Evolutionary conservation across 495 filamentous ascomycete species (phyloP).

Genomic region (Penicillium subrubescens): DNA sequence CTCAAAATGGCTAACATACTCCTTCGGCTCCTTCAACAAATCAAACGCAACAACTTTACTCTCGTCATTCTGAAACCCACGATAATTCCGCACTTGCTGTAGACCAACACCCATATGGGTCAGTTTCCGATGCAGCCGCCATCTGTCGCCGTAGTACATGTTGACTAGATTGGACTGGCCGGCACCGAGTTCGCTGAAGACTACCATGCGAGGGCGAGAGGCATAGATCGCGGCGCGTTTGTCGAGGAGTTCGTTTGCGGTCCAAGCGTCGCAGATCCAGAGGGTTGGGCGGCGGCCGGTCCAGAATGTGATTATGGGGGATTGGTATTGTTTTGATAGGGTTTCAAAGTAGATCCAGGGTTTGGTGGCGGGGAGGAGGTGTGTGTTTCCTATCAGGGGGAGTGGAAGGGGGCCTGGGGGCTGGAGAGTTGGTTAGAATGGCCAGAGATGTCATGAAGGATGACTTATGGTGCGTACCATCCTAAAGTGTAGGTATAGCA

Average conservation of each 20-base stretch:
- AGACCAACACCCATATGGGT: slow-evolving; percentile 62
- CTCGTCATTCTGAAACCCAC: slow-evolving; percentile 61
- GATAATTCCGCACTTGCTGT: slow-evolving; percentile 61
- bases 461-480: slow-evolving; percentile 9
- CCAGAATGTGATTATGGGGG: slow-evolving; percentile 57
- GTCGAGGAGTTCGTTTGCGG: slow-evolving; percentile 54
- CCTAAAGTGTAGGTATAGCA: slow-evolving; percentile 17
- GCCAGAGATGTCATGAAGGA: neutral
- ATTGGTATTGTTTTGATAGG: slow-evolving; percentile 50
- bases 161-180: slow-evolving; percentile 61
- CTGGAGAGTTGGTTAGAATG: slow-evolving; percentile 24
- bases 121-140: slow-evolving; percentile 62
- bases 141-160: slow-evolving; percentile 62
- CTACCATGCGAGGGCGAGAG: slow-evolving; percentile 31
- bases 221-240: slow-evolving; percentile 32
- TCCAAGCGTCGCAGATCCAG: slow-evolving; percentile 68
- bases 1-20: slow-evolving; percentile 46
- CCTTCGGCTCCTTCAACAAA: slow-evolving; percentile 34
- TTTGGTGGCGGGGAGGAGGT: slow-evolving; percentile 58
- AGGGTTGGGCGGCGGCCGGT: slow-evolving; percentile 64
- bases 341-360: slow-evolving; percentile 67
- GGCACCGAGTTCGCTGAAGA: slow-evolving; percentile 45
- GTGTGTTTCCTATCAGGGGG: slow-evolving; percentile 56
- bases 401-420: slow-evolving; percentile 54
- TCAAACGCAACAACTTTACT: slow-evolving; percentile 43